These are phyloP conservation scores for Paradendryphiella salina DNA, from an alignment of 2,329 filamentous ascomycete genomes.

Conservation along the genomic window DNA sequence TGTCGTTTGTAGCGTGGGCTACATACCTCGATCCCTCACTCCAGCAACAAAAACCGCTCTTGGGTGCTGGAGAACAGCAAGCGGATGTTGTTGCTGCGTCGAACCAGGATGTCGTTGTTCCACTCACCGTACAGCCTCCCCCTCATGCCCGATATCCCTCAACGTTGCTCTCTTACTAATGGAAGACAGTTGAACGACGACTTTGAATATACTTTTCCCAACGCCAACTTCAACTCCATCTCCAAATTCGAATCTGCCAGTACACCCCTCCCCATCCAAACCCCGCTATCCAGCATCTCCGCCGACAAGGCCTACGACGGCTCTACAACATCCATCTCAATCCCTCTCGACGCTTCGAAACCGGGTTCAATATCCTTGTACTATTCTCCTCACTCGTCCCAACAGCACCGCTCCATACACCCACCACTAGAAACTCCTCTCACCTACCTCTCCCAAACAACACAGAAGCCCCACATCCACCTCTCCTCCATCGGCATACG, in stretches of 20 bases:
- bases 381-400: neutral
- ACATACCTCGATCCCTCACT: constrained; percentile 8
- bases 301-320: neutral
- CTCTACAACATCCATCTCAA: constrained; percentile 1
- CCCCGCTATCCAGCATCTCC: neutral
- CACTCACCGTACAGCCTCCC: neutral
- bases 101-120: neutral
- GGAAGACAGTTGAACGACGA: constrained; percentile 8
- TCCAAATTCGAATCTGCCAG: too few species aligned
- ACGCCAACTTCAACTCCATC: neutral
- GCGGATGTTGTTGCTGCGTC: neutral
- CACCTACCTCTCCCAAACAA: neutral
- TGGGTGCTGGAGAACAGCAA: neutral
- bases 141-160: neutral
- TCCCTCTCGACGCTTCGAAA: constrained; percentile 2
- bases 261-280: neutral
- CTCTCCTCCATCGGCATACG: constrained; percentile 19
- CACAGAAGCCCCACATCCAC: constrained; percentile 5
- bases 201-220: constrained; percentile 7
- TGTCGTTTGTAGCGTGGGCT: neutral
- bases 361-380: constrained; percentile 4
- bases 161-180: neutral
- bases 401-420: neutral
- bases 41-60: constrained; percentile 12
- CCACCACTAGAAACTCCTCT: too few species aligned